Conservation (phyloP, 371 early-diverging fungal genomes). For the Haplosporangium sp. region DNA sequence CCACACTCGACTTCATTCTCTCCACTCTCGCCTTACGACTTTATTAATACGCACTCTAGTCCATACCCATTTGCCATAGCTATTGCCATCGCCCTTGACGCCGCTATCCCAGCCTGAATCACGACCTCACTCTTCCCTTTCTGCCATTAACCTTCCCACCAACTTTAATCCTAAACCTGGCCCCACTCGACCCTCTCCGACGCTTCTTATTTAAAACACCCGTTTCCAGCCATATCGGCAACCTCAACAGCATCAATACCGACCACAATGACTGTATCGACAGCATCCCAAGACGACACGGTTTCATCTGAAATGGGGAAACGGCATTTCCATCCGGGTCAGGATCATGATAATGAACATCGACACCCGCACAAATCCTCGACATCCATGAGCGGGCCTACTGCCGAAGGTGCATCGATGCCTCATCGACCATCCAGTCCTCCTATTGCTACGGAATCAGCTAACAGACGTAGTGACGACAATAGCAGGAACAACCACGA, state of each 20-base stretch:
- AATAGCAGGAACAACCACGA: conserved; percentile 1
- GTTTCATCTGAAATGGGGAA: conserved; percentile 7
- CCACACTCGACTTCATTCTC: too few species aligned
- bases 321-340: conserved; percentile 16
- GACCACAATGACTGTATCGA: conserved; percentile 29
- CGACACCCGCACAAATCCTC: neutral
- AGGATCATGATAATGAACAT: conserved; percentile 22
- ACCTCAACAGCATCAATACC: neutral
- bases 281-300: conserved; percentile 10
- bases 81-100: conserved; percentile 1
- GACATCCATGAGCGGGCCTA: neutral
- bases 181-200: conserved; percentile 14
- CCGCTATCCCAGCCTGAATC: neutral
- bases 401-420: neutral
- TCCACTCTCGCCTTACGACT: too few species aligned
- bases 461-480: neutral
- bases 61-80: neutral
- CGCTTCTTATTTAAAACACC: neutral
- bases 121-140: too few species aligned
- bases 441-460: neutral
- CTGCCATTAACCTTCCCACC: conserved; percentile 1
- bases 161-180: conserved; percentile 19
- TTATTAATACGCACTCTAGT: neutral
- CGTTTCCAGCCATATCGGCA: neutral
- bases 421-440: neutral